Percentiles rank a stretch among this genome's conserved stretches.
Evolutionary conservation across 2,329 filamentous ascomycete species (phyloP).

Genomic region (Akanthomyces dipterigenus): DNA sequence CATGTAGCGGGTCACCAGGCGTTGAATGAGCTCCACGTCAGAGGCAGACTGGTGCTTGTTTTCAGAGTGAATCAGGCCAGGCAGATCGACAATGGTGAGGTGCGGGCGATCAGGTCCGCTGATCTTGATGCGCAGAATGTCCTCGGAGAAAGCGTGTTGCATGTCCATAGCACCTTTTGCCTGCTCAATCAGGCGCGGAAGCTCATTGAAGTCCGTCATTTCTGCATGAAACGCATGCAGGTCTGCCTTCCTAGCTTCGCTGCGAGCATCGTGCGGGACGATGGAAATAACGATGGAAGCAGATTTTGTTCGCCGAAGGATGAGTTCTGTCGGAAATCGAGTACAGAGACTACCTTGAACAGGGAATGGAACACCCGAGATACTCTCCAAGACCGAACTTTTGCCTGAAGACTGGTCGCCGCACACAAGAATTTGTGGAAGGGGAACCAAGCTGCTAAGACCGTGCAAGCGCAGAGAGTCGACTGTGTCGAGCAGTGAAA

Average conservation of each 20-base stretch:
- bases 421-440: slow-evolving; percentile 46
- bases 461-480: slow-evolving; percentile 29
- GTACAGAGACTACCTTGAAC: slow-evolving; percentile 45
- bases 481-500: slow-evolving; percentile 28
- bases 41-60: slow-evolving; percentile 27
- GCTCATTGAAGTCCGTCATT: slow-evolving; percentile 27
- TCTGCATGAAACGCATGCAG: slow-evolving; percentile 16
- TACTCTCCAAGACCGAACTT: slow-evolving; percentile 49
- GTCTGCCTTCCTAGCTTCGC: background rate
- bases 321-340: slow-evolving; percentile 48
- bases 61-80: slow-evolving; percentile 34
- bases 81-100: slow-evolving; percentile 42
- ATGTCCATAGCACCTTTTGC: slow-evolving; percentile 39
- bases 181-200: slow-evolving; percentile 38
- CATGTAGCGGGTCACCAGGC: slow-evolving; percentile 35
- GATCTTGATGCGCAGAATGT: slow-evolving; percentile 22
- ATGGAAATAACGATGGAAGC: slow-evolving; percentile 19
- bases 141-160: slow-evolving; percentile 12
- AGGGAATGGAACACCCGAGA: slow-evolving; percentile 49
- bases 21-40: slow-evolving; percentile 27
- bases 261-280: slow-evolving; percentile 10
- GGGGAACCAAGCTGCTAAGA: slow-evolving; percentile 27
- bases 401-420: slow-evolving; percentile 52
- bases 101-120: slow-evolving; percentile 21
- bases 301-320: slow-evolving; percentile 30